Base-by-base conservation (phyloP, 2,329 filamentous ascomycete species). In the Microdochium paspali region DNA sequence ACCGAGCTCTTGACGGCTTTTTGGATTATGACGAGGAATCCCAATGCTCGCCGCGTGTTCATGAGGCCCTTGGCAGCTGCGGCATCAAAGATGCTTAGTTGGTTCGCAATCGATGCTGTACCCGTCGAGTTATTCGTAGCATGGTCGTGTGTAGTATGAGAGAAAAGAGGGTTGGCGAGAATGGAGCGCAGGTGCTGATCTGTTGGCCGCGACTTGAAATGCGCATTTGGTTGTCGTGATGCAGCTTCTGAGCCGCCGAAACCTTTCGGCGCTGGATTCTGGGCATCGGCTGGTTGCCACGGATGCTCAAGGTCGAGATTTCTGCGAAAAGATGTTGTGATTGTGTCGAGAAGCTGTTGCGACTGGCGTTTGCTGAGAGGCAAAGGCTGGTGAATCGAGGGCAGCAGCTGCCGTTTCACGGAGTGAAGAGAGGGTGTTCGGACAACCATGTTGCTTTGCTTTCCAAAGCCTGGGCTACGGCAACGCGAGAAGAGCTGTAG, bases 301-400 rank as follows among this genome's bases (percentile, higher is more conserved):
- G 76, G 76, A 55, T 81, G 74, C 56, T 81, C 77, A 40, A 64
- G 68, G 54, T 80, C 76, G n/a, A 82, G 72, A 25, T 79, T 73
- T 47, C 69, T 69, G 46, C 77, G 71, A 57, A 82, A 82, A 2
- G 77, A 80, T 5, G 67, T 62, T 45, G 78, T 81, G 46, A 82
- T 68, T 28, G 71, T 69, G 47, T 78, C 68, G 51, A 80, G 74
- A 9, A 81, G 70, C 54, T 73, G 72, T 51, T 76, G 69, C 24
- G 75, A 74, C 48, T 79, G 73, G 47, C 69, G 67, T 40, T 65
- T 62, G 42, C 66, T 73, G 32, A 81, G 63, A 1, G 74, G 69
- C 2, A 75, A 61, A 6, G 77, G 76, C 44, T 78, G 73, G 56
- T 80, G 75, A 44, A 74, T 67, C 42, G 63, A 61, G 7, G 67